A percentile compares a stretch with the other conserved stretches of the same genome.
These are phyloP conservation scores for Quercus mongolica DNA, from an alignment of 306 rosid genomes.

Conservation along the genomic window DNA sequence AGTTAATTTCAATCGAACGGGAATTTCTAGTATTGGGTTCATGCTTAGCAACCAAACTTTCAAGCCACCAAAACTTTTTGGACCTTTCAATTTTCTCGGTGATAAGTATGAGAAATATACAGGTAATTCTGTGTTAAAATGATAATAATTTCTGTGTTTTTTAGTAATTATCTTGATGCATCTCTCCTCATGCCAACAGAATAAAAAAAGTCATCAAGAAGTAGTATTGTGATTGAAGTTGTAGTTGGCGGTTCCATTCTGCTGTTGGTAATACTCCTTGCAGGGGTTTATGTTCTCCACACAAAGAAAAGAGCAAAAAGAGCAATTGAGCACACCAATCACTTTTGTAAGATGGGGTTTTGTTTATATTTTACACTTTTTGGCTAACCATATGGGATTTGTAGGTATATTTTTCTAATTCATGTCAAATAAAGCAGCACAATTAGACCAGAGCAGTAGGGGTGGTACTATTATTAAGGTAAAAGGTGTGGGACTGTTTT, in stretches of 20 bases:
- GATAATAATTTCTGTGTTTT: background rate
- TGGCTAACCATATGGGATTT: background rate
- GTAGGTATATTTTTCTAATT: background rate
- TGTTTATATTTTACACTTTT: background rate
- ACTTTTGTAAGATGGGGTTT: slow-evolving; percentile 23
- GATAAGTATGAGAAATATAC: too few species aligned
- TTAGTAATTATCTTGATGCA: too few species aligned
- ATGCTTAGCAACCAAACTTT: slow-evolving; percentile 36
- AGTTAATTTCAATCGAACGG: slow-evolving; percentile 20
- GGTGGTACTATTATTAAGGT: too few species aligned
- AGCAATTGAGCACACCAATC: slow-evolving; percentile 22
- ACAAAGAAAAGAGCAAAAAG: too few species aligned
- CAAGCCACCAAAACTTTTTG: slow-evolving; percentile 12
- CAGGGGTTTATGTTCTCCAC: too few species aligned
- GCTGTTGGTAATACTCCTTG: too few species aligned
- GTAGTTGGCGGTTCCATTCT: too few species aligned
- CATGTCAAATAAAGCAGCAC: slow-evolving; percentile 34
- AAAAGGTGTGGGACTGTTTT: slow-evolving; percentile 30
- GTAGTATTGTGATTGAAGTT: too few species aligned
- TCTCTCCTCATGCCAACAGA: background rate
- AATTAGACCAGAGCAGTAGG: background rate
- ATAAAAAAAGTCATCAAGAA: too few species aligned
- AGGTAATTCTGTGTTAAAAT: background rate
- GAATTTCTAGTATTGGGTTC: slow-evolving; percentile 13
- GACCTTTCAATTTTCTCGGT: slow-evolving; percentile 8